Base-by-base conservation (phyloP, 148 eudicot species). In the Spergularia bocconei region DNA sequence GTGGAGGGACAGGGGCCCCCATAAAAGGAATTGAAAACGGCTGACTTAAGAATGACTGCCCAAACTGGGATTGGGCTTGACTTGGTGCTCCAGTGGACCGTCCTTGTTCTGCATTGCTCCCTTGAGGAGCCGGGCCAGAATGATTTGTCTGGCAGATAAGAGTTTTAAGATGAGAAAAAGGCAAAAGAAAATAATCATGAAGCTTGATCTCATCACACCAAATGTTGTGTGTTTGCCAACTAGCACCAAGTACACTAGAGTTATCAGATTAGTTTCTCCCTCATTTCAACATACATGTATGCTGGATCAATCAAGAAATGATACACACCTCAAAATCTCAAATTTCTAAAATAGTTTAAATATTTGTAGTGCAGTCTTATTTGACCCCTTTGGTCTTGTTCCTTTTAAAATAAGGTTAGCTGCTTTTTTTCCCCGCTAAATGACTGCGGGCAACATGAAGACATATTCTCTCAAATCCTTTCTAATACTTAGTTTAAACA, bases 1-100 rank as follows among this genome's bases (percentile, higher is more conserved):
- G 94, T 51, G 88, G 67, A 47, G 96, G 88, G 50, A 84, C 66
- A 68, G 97, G 84, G 65, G 87, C 82, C 75, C 97, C 92, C 44
- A 75, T 16, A 33, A 86, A 36, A 16, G 97, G 99, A 25, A 79
- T 78, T 66, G 87, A 89, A 80, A 83, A 82, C 66, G 91, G 84
- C 75, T 84, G 97, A 70, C 85, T 82, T 17, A 83, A 78, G 59
- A 81, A 79, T 54, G 86, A 77, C 72, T 85, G 96, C 63, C 83
- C 87, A 77, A 86, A 78, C 58, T 72, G 90, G 36, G 87, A 63
- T 44, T 83, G 90, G 44, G 84, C 79, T 81, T 84, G 93, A 75
- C 73, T 80, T 69, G 84, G 87, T 72, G 23, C 77, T 63, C 85
- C 91, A 81, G 73, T 67, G 73, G 72, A 77, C 56, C 39, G 83